These are phyloP conservation scores for Dothideomycetes sp. DNA, from an alignment of 2,329 filamentous ascomycete species.

Conservation along the genomic window DNA sequence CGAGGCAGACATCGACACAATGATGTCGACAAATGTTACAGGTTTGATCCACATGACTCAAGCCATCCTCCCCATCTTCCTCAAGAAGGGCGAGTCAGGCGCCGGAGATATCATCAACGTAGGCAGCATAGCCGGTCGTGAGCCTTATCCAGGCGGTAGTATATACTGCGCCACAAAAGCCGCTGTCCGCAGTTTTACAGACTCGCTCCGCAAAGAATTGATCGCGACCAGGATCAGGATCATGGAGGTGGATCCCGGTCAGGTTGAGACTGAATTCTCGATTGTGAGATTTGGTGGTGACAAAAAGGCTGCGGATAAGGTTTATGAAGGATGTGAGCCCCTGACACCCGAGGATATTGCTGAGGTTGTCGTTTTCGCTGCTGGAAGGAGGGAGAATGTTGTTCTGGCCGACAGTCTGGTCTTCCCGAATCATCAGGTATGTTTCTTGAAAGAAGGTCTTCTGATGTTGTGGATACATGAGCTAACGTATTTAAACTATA, in stretches of 20 bases:
- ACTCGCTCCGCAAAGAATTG: slow-evolving; percentile 72
- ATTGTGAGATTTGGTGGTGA: slow-evolving; percentile 83
- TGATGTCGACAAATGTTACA: slow-evolving; percentile 90
- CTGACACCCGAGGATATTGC: slow-evolving; percentile 86
- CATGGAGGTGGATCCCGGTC: slow-evolving; percentile 83
- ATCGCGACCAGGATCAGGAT: slow-evolving; percentile 71
- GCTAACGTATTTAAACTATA: slow-evolving; percentile 15
- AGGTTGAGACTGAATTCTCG: slow-evolving; percentile 91
- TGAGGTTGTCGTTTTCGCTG: slow-evolving; percentile 79
- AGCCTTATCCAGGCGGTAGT: slow-evolving; percentile 73
- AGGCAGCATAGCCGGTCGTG: slow-evolving; percentile 82
- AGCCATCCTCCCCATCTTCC: slow-evolving; percentile 74
- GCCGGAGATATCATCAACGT: slow-evolving; percentile 93
- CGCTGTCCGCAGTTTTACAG: slow-evolving; percentile 75
- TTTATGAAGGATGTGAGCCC: slow-evolving; percentile 77
- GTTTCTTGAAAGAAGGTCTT: slow-evolving; percentile 21
- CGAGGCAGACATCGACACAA: slow-evolving; percentile 70
- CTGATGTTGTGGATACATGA: slow-evolving; percentile 19
- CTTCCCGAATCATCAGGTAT: slow-evolving; percentile 82
- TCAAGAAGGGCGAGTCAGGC: slow-evolving; percentile 58
- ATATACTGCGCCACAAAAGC: slow-evolving; percentile 95
- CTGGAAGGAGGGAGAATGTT: slow-evolving; percentile 77
- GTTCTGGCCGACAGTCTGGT: slow-evolving; percentile 80
- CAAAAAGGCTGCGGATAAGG: slow-evolving; percentile 78
- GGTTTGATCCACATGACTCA: slow-evolving; percentile 97